Percentiles rank a stretch among this genome's conserved stretches.
Conservation (phyloP, 2,329 filamentous ascomycete species). For the Fusarium pilosicola region DNA sequence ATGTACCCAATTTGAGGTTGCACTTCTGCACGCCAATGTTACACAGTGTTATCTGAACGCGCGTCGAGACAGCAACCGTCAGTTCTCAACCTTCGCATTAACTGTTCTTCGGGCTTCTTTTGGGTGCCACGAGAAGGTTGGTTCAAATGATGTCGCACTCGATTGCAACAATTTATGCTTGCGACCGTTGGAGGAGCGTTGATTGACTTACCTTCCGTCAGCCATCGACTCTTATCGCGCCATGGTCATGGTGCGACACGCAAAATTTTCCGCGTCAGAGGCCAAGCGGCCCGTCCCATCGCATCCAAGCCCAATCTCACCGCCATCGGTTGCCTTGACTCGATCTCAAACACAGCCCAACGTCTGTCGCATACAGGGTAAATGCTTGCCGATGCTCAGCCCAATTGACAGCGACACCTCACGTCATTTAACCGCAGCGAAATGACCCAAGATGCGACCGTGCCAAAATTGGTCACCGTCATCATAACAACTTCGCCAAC, state of each 20-base stretch:
- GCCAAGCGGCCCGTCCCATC: slow-evolving; percentile 22
- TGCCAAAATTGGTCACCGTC: slow-evolving; percentile 40
- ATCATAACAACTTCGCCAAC: slow-evolving; percentile 67
- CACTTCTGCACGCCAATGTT: slow-evolving; percentile 7
- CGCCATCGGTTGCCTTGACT: slow-evolving; percentile 6
- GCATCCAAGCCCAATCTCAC: slow-evolving; percentile 3
- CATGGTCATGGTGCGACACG: neutral
- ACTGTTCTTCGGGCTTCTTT: neutral
- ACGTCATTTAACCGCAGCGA: neutral
- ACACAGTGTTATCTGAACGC: slow-evolving; percentile 5
- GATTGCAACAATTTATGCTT: neutral
- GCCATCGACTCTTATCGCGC: neutral
- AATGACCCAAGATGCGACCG: slow-evolving; percentile 15
- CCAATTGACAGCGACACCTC: neutral
- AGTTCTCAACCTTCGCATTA: neutral
- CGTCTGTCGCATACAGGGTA: slow-evolving; percentile 12
- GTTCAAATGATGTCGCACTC: neutral
- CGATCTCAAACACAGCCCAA: slow-evolving; percentile 1
- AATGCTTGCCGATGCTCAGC: neutral
- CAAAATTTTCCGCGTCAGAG: slow-evolving; percentile 15
- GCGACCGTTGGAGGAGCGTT: neutral
- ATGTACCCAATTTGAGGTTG: neutral
- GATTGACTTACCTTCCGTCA: neutral
- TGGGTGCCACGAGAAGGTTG: neutral
- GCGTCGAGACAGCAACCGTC: neutral